A percentile compares a stretch with the other conserved stretches of the same genome.
These are phyloP conservation scores for Irpex rosettiformis DNA, from an alignment of 1,284 basidiomycete genomes.

Conservation along the genomic window DNA sequence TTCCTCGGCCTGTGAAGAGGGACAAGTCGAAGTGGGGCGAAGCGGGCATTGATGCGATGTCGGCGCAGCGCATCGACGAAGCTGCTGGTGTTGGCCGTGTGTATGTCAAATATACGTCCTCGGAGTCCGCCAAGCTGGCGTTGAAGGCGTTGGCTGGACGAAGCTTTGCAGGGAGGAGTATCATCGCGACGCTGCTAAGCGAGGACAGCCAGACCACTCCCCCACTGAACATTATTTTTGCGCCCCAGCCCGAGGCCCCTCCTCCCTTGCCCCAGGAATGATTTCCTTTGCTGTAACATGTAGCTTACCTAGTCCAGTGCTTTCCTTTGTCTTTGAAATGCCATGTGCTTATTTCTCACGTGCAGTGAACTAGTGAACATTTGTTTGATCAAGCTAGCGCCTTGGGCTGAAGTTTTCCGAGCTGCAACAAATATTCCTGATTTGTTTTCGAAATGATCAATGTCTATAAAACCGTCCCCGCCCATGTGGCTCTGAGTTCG, in stretches of 20 bases:
- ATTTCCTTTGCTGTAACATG: not conserved
- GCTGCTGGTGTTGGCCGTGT: constrained; percentile 91
- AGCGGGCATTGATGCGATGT: constrained; percentile 57
- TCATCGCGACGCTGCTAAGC: constrained; percentile 75
- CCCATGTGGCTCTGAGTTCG: not conserved
- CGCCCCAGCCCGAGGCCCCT: constrained; percentile 76
- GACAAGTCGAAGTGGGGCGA: constrained; percentile 82
- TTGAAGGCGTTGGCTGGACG: constrained; percentile 86
- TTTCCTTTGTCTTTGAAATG: not conserved
- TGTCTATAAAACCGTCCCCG: not conserved
- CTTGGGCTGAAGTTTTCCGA: not conserved
- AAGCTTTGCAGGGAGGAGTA: constrained; percentile 89
- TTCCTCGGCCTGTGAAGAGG: constrained; percentile 86
- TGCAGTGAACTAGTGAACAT: not conserved
- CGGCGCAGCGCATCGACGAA: constrained; percentile 73
- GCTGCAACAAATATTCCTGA: not conserved
- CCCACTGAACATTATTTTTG: constrained; percentile 74
- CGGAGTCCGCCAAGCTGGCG: constrained; percentile 62
- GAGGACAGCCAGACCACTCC: constrained; percentile 82
- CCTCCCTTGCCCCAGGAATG: constrained; percentile 59
- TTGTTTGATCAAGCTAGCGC: not conserved
- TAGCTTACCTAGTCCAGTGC: not conserved
- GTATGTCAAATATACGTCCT: constrained; percentile 79
- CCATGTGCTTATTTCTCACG: not conserved
- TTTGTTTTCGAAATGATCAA: not conserved